Evolutionary conservation across 1,284 basidiomycete genomes (phyloP).

Genomic region (Ceratobasidium papillatum): DNA sequence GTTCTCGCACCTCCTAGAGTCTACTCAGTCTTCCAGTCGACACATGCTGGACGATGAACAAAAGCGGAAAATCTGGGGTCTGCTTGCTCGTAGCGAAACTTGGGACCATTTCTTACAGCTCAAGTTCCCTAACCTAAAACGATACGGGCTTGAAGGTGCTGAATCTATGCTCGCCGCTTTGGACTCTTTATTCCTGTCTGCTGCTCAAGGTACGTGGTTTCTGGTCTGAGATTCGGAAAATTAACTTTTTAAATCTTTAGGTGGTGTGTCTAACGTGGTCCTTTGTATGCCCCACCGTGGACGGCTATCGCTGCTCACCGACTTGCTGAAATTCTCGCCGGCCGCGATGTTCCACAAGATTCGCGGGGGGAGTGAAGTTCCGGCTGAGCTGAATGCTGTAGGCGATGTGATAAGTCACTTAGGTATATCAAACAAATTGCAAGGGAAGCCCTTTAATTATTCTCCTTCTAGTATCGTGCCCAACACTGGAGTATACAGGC

Average conservation of each 20-base stretch:
- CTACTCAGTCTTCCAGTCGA: slow-evolving; percentile 52
- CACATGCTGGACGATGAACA: slow-evolving; percentile 48
- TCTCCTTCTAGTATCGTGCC: slow-evolving; percentile 62
- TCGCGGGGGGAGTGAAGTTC: slow-evolving; percentile 76
- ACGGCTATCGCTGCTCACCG: slow-evolving; percentile 86
- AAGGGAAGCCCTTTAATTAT: neutral
- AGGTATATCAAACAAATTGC: slow-evolving; percentile 54
- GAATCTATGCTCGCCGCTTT: slow-evolving; percentile 90
- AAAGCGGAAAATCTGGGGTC: slow-evolving; percentile 68
- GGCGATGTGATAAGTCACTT: slow-evolving; percentile 91
- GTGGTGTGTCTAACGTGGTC: slow-evolving; percentile 74
- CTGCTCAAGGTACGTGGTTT: slow-evolving; percentile 63
- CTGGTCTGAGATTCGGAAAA: neutral
- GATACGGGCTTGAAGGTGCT: slow-evolving; percentile 75
- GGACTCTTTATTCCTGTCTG: slow-evolving; percentile 74
- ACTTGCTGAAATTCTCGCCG: slow-evolving; percentile 71
- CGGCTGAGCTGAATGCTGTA: slow-evolving; percentile 71
- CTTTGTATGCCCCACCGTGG: slow-evolving; percentile 74
- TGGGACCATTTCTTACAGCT: slow-evolving; percentile 83
- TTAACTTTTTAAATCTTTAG: slow-evolving; percentile 51
- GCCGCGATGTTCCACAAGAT: slow-evolving; percentile 84
- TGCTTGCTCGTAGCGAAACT: slow-evolving; percentile 78
- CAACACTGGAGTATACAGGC: slow-evolving; percentile 64
- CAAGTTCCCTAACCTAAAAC: slow-evolving; percentile 73
- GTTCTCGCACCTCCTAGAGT: slow-evolving; percentile 86